Evolutionary conservation across 306 rosid genomes (phyloP), one percentile per base, ranked within the genome.

Genomic region (Glycine latifolia): DNA sequence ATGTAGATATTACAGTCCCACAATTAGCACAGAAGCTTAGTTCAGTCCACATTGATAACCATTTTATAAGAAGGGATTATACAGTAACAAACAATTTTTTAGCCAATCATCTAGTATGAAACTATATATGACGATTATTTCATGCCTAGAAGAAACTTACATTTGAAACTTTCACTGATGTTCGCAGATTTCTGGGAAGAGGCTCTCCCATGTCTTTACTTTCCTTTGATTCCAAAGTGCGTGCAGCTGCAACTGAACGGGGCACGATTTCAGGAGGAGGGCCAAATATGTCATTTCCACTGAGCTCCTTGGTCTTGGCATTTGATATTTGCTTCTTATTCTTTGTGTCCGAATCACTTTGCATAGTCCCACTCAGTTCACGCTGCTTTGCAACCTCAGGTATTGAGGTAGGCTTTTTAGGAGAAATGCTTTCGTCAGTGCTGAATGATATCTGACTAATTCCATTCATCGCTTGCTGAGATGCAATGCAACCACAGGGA

Each of bases 351-450:
- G 75, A 66, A 6, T 93, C 97, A 39, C 88, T 90, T 78, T 87
- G 88, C 91, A 95, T 71, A 5, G 95, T 93, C 74, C 99, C 99
- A 50, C 97, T 88, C 85, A 95, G 78, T 78, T 95, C 99, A 10
- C 97, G 97, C 83, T 95, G 99, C 92, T 95, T 95, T 17, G 98
- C 99, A 41, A 93, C 98, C 88, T 94, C 98, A 8, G 97, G 91
- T 76, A 91, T 2, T 10, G 94, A 84, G 84, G 90, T 80, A 20
- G 97, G 97, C 86, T 88, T 94, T 84, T 90, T 94, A 13, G 94
- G 97, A 33, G 91, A 87, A 81, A 94, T 52, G 20, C 89, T 89
- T 78, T 90, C 97, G 15, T 92, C 92, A 10, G 87, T 86, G 81
- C 91, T 87, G 88, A 95, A 95, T 15, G 99, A 91, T 88, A 95